phyloP scores from a whole-genome alignment of 2,329 filamentous ascomycete genomes.

The Escovopsis weberi region DNA sequence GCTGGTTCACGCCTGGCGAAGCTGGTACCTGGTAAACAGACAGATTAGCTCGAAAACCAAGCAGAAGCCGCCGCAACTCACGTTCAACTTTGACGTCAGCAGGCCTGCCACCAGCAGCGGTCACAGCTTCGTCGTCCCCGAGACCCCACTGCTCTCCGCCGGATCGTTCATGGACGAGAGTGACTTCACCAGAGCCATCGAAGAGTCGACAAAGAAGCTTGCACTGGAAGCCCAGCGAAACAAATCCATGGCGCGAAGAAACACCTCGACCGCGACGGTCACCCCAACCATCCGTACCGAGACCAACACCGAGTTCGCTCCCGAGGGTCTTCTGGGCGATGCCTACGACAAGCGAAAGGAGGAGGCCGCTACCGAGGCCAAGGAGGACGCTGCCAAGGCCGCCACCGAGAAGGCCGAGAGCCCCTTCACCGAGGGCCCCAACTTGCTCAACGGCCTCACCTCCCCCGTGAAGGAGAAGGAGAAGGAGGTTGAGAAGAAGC shows the following conservation, averaged over 20 bases:
- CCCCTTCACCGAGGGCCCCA: slow-evolving; percentile 42
- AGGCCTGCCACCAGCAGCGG: not conserved
- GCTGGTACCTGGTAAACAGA: slow-evolving; percentile 76
- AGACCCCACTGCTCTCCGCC: not conserved
- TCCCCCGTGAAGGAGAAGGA: slow-evolving; percentile 7
- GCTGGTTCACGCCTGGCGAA: slow-evolving; percentile 68
- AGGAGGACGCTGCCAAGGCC: slow-evolving; percentile 17
- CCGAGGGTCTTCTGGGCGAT: slow-evolving; percentile 36
- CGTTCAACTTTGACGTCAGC: slow-evolving; percentile 3
- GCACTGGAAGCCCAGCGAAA: slow-evolving; percentile 4
- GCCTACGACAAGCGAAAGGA: slow-evolving; percentile 32
- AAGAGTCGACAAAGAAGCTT: slow-evolving; percentile 6
- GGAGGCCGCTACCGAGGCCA: slow-evolving; percentile 13
- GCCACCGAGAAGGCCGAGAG: slow-evolving; percentile 13
- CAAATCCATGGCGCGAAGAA: slow-evolving; percentile 3
- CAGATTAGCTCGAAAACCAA: slow-evolving; percentile 31
- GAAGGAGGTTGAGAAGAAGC: slow-evolving; percentile 6
- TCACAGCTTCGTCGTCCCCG: not conserved
- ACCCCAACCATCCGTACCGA: slow-evolving; percentile 10
- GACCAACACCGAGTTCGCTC: slow-evolving; percentile 27
- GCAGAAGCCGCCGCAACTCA: slow-evolving; percentile 10
- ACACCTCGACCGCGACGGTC: slow-evolving; percentile 3
- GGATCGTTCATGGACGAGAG: slow-evolving; percentile 6
- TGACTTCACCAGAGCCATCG: slow-evolving; percentile 6
- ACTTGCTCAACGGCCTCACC: slow-evolving; percentile 32